These are phyloP conservation scores for Gardenia jasminoides DNA, from an alignment of 257 asterid species.

Conservation along the genomic window DNA sequence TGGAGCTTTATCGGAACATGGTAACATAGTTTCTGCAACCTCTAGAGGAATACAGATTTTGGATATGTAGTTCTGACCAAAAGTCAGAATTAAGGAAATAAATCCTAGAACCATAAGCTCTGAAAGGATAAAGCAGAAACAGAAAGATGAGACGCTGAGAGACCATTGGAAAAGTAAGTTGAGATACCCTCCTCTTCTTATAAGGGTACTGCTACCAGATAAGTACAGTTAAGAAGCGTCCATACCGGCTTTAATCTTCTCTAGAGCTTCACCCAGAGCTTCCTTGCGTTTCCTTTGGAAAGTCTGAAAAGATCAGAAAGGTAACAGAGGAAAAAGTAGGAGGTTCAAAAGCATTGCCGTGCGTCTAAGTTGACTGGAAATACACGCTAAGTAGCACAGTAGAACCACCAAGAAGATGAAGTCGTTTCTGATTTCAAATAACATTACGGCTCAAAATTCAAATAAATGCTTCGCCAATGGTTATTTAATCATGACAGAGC, in stretches of 20 bases:
- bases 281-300: constrained; percentile 57
- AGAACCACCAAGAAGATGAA: not conserved
- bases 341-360: not conserved
- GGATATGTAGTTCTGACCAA: constrained; percentile 82
- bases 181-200: not conserved
- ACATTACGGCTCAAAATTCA: not conserved
- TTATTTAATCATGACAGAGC: not conserved
- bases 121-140: constrained; percentile 27
- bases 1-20: constrained; percentile 38
- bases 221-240: not conserved
- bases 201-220: not conserved
- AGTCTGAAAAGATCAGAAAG: constrained; percentile 37
- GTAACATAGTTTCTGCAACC: constrained; percentile 66
- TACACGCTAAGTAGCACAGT: not conserved
- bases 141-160: not conserved
- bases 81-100: constrained; percentile 82
- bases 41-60: constrained; percentile 59
- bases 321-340: constrained; percentile 2
- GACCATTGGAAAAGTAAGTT: not conserved
- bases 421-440: not conserved
- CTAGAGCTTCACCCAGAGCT: constrained; percentile 83
- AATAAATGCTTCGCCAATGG: not conserved
- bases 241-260: constrained; percentile 85
- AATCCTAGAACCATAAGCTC: constrained; percentile 98
- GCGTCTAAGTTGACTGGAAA: not conserved